phyloP scores from a whole-genome alignment of 257 asterid species.

The Gentiana macrophylla region DNA sequence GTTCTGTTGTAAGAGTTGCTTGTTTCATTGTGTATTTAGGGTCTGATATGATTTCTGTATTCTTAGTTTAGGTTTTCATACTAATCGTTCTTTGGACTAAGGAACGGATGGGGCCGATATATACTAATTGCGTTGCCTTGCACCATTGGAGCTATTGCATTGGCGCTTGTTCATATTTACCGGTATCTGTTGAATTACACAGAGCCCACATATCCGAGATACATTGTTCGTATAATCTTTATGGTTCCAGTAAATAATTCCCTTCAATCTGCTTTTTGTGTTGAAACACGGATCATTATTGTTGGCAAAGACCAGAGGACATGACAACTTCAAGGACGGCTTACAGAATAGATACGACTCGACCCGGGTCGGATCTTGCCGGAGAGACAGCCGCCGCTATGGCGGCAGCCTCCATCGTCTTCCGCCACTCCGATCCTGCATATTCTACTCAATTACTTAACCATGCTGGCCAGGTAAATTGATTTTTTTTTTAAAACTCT shows the following conservation, averaged over 20 bases:
- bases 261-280: no score
- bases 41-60: no score
- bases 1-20: no score
- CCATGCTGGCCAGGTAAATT: conserved; percentile 65
- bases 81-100: no score
- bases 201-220: no score
- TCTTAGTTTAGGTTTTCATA: no score
- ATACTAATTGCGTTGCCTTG: no score
- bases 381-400: conserved; percentile 95
- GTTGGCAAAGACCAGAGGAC: conserved; percentile 21
- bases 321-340: conserved; percentile 89
- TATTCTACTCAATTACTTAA: conserved; percentile 63
- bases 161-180: no score
- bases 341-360: conserved; percentile 55
- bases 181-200: no score
- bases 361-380: conserved; percentile 93
- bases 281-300: conserved; percentile 71
- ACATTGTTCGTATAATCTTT: conserved; percentile 17
- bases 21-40: no score
- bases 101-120: conserved; percentile 29
- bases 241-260: conserved; percentile 20
- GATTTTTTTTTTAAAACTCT: no score
- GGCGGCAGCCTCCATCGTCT: conserved; percentile 62
- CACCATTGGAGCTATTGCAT: no score
- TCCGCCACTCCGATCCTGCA: conserved; percentile 29